These are phyloP conservation scores for Filobasidium uniguttulatum DNA, from an alignment of 1,284 basidiomycete genomes.

Conservation along the genomic window DNA sequence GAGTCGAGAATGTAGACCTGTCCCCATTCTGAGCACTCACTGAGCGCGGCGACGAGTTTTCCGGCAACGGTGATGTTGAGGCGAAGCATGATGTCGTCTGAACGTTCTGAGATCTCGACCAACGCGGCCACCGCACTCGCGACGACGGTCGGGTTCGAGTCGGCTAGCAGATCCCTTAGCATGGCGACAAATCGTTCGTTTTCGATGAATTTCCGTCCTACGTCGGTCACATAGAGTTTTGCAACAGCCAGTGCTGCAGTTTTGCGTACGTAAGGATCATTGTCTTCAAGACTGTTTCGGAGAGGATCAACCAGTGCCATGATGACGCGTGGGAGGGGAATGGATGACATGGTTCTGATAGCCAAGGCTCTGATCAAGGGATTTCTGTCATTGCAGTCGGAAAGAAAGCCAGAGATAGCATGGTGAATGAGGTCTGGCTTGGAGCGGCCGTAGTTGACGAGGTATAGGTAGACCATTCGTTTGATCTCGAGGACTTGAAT, in stretches of 20 bases:
- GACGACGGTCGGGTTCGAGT: conserved; percentile 89
- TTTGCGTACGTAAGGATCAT: conserved; percentile 94
- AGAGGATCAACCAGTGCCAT: conserved; percentile 90
- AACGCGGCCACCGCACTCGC: conserved; percentile 94
- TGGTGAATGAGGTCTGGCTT: conserved; percentile 91
- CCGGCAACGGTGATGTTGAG: conserved; percentile 36
- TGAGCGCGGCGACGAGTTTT: conserved; percentile 85
- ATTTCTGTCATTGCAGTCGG: conserved; percentile 86
- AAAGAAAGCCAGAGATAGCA: conserved; percentile 92
- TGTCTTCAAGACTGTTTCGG: conserved; percentile 79
- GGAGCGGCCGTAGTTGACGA: conserved; percentile 95
- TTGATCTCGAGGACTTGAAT: conserved; percentile 76
- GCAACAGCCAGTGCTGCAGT: conserved; percentile 89
- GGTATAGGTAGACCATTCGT: conserved; percentile 95
- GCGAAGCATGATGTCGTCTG: conserved; percentile 44
- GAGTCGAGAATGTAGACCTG: conserved; percentile 97
- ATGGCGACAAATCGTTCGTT: conserved; percentile 86
- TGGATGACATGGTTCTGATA: conserved; percentile 93
- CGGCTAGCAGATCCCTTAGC: conserved; percentile 58
- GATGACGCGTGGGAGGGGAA: conserved; percentile 93
- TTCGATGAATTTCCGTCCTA: conserved; percentile 59
- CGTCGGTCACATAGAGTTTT: conserved; percentile 91
- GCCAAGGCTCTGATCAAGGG: conserved; percentile 90
- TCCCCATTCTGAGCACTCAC: conserved; percentile 99
- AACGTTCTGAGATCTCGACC: conserved; percentile 57